These are phyloP conservation scores for Fragosphaeria purpurea DNA, from an alignment of 2,329 filamentous ascomycete species.

Conservation along the genomic window DNA sequence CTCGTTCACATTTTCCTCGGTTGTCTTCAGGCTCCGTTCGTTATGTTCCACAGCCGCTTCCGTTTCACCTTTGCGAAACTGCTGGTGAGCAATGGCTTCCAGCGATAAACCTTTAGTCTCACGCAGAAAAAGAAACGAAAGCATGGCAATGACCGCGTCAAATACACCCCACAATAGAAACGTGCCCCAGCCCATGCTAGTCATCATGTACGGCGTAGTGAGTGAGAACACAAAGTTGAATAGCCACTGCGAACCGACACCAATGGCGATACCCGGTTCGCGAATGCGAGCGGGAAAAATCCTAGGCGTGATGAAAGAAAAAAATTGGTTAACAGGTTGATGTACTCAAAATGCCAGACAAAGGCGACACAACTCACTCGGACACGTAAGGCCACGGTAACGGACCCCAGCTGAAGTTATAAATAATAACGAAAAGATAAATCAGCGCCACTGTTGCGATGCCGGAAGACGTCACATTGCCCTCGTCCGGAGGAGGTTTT, in stretches of 20 bases:
- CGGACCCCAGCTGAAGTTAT: constrained; percentile 40
- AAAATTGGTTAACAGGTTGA: not conserved
- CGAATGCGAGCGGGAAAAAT: constrained; percentile 39
- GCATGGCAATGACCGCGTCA: constrained; percentile 28
- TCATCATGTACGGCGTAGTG: constrained; percentile 39
- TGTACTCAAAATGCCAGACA: too few species aligned
- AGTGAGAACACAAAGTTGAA: constrained; percentile 40
- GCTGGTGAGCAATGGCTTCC: constrained; percentile 39
- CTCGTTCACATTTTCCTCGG: too few species aligned
- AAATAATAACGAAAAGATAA: constrained; percentile 43
- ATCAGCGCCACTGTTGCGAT: constrained; percentile 43
- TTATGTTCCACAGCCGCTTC: too few species aligned
- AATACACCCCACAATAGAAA: constrained; percentile 38
- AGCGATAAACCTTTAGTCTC: constrained; percentile 61
- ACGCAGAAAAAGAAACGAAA: constrained; percentile 47
- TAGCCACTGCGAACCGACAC: constrained; percentile 36
- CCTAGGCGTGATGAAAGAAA: not conserved
- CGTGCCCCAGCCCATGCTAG: constrained; percentile 34
- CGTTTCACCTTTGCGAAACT: constrained; percentile 12
- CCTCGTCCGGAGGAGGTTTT: constrained; percentile 21
- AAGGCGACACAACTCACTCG: constrained; percentile 17
- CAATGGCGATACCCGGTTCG: constrained; percentile 35
- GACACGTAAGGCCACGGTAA: constrained; percentile 40
- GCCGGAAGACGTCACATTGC: constrained; percentile 27
- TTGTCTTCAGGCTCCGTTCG: too few species aligned